Evolutionary conservation across 441 rosid genomes (phyloP), one percentile per base, ranked within the genome.

Genomic region (Pelargonium australe): DNA sequence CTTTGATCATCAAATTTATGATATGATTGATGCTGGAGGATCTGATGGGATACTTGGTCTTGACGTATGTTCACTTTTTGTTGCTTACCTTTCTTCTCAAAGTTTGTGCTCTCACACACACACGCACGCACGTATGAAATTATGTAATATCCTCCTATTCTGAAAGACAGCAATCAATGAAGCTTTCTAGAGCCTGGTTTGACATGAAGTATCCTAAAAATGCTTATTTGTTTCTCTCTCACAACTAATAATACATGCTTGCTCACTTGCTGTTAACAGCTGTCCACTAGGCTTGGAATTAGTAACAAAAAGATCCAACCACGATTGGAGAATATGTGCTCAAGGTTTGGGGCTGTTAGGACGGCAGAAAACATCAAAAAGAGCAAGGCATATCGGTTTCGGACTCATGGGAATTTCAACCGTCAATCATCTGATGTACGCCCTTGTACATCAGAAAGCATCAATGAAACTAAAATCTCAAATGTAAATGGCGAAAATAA

Each of bases 1-100:
- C 17, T 75, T 92, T 68, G 98, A 92, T 69, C 88, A 83, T 80
- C 98, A 92, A 85, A 84, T 90, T 77, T 87, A 89, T 83, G 96
- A 92, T 80, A 82, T 89, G 82, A 87, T 95, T 72, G 89, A 83
- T 81, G 94, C 91, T 65, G 90, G 80, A 81, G 95, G 90, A 79
- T 82, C 89, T 69, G 81, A 83, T 49, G 99, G 98, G 49, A 80
- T 86, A 77, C 76, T 86, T 70, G 73, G 81, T 73, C 85, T 82
- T 84, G 94, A 89, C 95, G 99, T 95, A 65, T 60, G 76, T 74
- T 65, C 31, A 37, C 40, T 70, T 67, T 20, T 74, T 70, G 34
- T 71, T 72, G 2, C 68, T 62, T 66, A 68, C 55, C 37, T 69
- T 67, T 55, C 44, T 16, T 28, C 12, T 63, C 20, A 41, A 63